A percentile compares a stretch with the other conserved stretches of the same genome.
Evolutionary conservation across 2,329 filamentous ascomycete species (phyloP).

Genomic region (Aspergillus sclerotialis): DNA sequence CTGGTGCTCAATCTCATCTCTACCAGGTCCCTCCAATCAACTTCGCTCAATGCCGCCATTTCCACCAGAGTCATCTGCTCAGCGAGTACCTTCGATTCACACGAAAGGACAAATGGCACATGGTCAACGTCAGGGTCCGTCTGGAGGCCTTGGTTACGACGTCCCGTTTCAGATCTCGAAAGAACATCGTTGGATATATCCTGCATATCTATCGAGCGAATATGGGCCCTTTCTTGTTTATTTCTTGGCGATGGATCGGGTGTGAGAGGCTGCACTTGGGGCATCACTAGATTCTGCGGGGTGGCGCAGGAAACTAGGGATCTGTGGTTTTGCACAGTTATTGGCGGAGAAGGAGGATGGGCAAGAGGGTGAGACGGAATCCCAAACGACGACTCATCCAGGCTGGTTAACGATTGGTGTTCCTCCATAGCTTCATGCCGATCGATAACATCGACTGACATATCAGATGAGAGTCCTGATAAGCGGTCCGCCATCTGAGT

Average conservation of each 20-base stretch:
- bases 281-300: constrained; percentile 24
- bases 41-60: constrained; percentile 58
- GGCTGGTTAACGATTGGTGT: constrained; percentile 25
- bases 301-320: constrained; percentile 26
- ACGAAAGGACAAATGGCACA: constrained; percentile 57
- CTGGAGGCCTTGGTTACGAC: constrained; percentile 6
- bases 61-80: constrained; percentile 60
- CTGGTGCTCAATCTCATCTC: constrained; percentile 56
- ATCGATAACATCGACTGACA: constrained; percentile 47
- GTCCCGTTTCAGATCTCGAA: constrained; percentile 24
- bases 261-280: constrained; percentile 32
- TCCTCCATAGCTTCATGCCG: constrained; percentile 25
- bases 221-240: constrained; percentile 11
- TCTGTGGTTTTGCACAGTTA: constrained; percentile 34
- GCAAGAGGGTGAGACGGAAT: constrained; percentile 39
- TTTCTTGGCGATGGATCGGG: constrained; percentile 36
- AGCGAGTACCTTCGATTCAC: constrained; percentile 53
- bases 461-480: constrained; percentile 47
- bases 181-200: constrained; percentile 27
- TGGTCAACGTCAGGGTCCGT: constrained; percentile 33
- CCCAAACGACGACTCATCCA: constrained; percentile 30
- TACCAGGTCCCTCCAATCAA: constrained; percentile 61
- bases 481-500: constrained; percentile 44
- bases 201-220: constrained; percentile 17
- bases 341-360: constrained; percentile 41